Evolutionary conservation across 1,139 yeast species (phyloP), one percentile per base, ranked within the genome.

Genomic region (Blastobotrys serpentis): DNA sequence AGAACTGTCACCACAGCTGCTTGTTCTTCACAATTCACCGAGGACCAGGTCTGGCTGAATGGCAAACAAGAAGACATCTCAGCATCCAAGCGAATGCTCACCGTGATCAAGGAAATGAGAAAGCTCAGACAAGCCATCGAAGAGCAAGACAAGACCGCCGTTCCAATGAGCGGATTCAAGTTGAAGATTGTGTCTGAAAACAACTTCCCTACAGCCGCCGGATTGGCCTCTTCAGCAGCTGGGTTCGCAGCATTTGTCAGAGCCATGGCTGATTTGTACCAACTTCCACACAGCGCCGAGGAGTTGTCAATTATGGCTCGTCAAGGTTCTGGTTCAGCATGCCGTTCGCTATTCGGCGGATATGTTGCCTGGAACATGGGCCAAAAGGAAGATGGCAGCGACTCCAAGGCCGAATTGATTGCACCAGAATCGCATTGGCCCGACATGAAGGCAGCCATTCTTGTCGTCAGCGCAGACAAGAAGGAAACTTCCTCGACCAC

Each of bases 331-430:
- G 99, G 98, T 2, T 88, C 97, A 11, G 98, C 98, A 7, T 92
- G 98, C 69, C 79, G 99, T 67, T 92, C 98, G 10, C 74, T 92
- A 52, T 88, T 87, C 68, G 98, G 98, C 43, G 99, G 99, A 5
- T 92, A 82, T 65, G 98, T 92, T 13, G 98, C 98, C 3, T 92
- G 99, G 99, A 96, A 92, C 68, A 90, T 89, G 97, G 99, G 99
- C 48, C 56, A 60, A 1, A 56, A 64, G 51, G 71, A 57, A 0
- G 84, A 88, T 61, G 98, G 98, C 6, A 74, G 78, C 44, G 98
- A 92, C 69, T 89, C 97, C 17, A 82, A 82, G 63, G 98, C 99
- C 1, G 95, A 88, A 26, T 89, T 88, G 70, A 79, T 92, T 43
- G 96, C 96, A 3, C 84, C 95, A 5, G 67, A 76, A 58, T 75